These are phyloP conservation scores for Phytophthora hybrid DNA, from an alignment of 352 stramenopile species.

Conservation along the genomic window DNA sequence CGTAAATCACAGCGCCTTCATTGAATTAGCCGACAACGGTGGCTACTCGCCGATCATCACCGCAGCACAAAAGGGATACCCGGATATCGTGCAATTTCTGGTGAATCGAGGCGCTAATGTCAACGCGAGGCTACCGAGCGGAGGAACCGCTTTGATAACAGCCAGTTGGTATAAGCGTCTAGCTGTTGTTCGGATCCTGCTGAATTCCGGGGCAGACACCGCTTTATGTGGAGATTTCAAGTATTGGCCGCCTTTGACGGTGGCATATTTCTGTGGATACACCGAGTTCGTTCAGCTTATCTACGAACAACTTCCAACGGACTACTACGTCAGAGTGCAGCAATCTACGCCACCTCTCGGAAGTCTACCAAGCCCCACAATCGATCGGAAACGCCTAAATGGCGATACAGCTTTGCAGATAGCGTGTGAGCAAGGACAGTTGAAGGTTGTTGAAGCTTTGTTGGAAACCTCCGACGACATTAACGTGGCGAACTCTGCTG, in stretches of 20 bases:
- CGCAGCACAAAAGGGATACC: slow-evolving; percentile 5
- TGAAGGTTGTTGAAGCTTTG: slow-evolving; percentile 1
- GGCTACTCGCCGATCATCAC: slow-evolving; percentile 26
- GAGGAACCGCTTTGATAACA: slow-evolving; percentile 14
- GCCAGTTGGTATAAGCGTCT: slow-evolving; percentile 4
- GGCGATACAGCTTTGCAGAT: slow-evolving; percentile 9
- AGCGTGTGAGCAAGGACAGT: slow-evolving; percentile 9
- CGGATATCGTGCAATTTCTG: slow-evolving; percentile 23
- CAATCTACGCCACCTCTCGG: neutral
- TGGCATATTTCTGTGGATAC: slow-evolving; percentile 6
- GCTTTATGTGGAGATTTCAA: slow-evolving; percentile 14
- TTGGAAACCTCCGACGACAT: slow-evolving; percentile 1
- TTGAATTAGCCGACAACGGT: slow-evolving; percentile 17
- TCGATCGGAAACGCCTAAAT: slow-evolving; percentile 10
- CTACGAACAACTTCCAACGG: slow-evolving; percentile 6
- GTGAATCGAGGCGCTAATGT: slow-evolving; percentile 1
- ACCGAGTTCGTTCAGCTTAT: slow-evolving; percentile 20
- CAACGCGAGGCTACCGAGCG: slow-evolving; percentile 14
- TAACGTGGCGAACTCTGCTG: neutral
- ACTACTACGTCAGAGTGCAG: slow-evolving; percentile 1
- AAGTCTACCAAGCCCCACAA: neutral
- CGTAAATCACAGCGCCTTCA: slow-evolving; percentile 1
- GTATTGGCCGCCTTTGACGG: slow-evolving; percentile 5
- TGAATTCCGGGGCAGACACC: slow-evolving; percentile 13
- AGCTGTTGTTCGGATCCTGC: slow-evolving; percentile 11